phyloP scores from a whole-genome alignment of 305 asterid genomes.

The Lippia alba region DNA sequence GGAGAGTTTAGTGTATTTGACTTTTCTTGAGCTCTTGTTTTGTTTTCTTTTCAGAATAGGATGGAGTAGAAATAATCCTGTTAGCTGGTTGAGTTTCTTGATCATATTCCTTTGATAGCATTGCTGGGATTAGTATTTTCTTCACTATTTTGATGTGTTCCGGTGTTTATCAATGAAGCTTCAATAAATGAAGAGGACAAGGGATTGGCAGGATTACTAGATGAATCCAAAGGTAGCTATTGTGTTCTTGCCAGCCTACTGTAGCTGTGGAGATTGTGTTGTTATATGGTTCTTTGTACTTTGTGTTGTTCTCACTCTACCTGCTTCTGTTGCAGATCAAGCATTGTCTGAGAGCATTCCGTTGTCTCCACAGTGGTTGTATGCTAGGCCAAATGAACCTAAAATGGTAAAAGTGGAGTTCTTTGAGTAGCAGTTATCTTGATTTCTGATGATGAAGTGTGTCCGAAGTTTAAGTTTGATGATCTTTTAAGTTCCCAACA shows the following conservation, averaged over 20 bases:
- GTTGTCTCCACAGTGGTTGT: conserved; percentile 96
- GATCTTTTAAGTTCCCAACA: conserved; percentile 7
- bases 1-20: conserved; percentile 17
- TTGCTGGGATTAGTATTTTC: conserved; percentile 13
- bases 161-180: conserved; percentile 39
- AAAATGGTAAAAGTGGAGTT: conserved; percentile 55
- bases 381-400: conserved; percentile 80
- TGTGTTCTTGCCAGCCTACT: conserved; percentile 19
- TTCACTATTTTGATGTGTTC: conserved; percentile 15
- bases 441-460: conserved; percentile 12
- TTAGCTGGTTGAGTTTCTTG: conserved; percentile 25
- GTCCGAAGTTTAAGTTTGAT: conserved; percentile 10
- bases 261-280: conserved; percentile 20
- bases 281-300: conserved; percentile 12
- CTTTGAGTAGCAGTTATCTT: conserved; percentile 5
- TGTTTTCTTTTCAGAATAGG: conserved; percentile 15
- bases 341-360: conserved; percentile 80
- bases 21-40: background rate
- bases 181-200: conserved; percentile 77
- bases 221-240: conserved; percentile 73
- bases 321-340: conserved; percentile 64
- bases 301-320: conserved; percentile 20
- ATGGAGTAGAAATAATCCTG: conserved; percentile 24
- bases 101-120: conserved; percentile 1
- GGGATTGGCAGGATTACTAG: conserved; percentile 61